Base-by-base conservation (phyloP, 805 yeast genomes). In the Metschnikowia colocasiae region DNA sequence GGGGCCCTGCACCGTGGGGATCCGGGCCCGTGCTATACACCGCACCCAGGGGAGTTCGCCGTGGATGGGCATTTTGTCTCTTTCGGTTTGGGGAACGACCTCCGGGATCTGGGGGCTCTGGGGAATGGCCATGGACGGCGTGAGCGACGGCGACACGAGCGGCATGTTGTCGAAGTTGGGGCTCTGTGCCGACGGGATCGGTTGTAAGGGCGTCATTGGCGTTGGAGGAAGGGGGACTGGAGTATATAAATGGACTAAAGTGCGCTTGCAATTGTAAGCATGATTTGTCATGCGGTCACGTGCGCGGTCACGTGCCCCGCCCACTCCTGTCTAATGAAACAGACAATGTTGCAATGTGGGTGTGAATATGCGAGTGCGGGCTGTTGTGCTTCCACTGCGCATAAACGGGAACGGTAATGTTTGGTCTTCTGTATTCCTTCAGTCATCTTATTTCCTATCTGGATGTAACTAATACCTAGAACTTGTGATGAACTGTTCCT, bases 1-100 rank as follows among this genome's bases (percentile, higher is more conserved):
- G 1, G 95, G 90, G 3, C 97, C 98, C 45, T 83, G 82, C 1
- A 96, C 90, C 3, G 99, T 94, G 42, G 99, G 99, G 46, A 94
- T 92, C 50, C 99, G 75, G 2, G 99, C 99, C 45, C 99, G 75
- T 4, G 96, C 96, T 44, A 89, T 79, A 65, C 99, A 94, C 59
- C 79, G 78, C 10, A 94, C 98, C 22, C 63, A 57, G 1, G 98
- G 98, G 51, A 92, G 57, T 16, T 48, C 58, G 39, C 72, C 78
- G 6, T 83, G 84, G 12, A 81, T 65, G 26, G 70, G 73, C 33
- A 69, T 57, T 25, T 57, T 53, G 33, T 67, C 48, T 35, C 74
- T 55, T 30, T 62, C 61, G 25, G 54, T 61, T 20, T 62, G 65
- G 6, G 55, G 46, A 20, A 57, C 40, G 22, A 40, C 36, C 9